Evolutionary conservation across 139 green algal species (phyloP), one percentile per base, ranked within the genome.

Genomic region (Pedinophyceae sp.): DNA sequence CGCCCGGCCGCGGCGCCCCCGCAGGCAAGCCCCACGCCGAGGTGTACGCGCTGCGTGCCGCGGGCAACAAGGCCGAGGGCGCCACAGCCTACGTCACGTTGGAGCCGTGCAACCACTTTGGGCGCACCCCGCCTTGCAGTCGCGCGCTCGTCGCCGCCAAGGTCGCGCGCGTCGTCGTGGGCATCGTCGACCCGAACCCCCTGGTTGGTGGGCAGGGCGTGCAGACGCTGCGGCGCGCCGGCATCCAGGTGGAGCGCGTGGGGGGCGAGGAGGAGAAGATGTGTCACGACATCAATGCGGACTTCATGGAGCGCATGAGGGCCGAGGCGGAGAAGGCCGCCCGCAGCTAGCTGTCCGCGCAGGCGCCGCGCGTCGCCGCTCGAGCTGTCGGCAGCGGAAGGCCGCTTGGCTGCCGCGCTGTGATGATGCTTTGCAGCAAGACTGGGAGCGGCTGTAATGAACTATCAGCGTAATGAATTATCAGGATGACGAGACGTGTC

Each of bases 61-160:
- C 87, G 74, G 77, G 80, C 19, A 71, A 73, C 27, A 6, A 19
- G 3, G 86, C 84, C 2, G 16, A 65, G 29, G 87, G 86, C 4
- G 83, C 79, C 17, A 98, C 92, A 5, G 92, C 92, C 3, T 99
- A 98, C 72, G 92, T 99, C 3, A 98, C 82, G 0, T 71, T 98
- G 20, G 92, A 99, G 75, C 92, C 92, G 0, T 99, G 92, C 79
- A 88, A 93, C 69, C 92, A 99, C 67, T 86, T 85, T 40, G 92
- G 92, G 6, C 63, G 82, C 27, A 98, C 90, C 17, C 88, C 90
- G 29, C 90, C 89, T 4, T 98, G 91, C 78, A 86, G 68, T 57
- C 53, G 71, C 17, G 91, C 89, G 4, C 66, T 97, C 13, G 76
- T 95, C 27, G 80, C 76, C 22, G 89, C 89, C 0, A 54, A 67